Conservation (phyloP, 257 asterid genomes). For the Schizonepeta tenuifolia region DNA sequence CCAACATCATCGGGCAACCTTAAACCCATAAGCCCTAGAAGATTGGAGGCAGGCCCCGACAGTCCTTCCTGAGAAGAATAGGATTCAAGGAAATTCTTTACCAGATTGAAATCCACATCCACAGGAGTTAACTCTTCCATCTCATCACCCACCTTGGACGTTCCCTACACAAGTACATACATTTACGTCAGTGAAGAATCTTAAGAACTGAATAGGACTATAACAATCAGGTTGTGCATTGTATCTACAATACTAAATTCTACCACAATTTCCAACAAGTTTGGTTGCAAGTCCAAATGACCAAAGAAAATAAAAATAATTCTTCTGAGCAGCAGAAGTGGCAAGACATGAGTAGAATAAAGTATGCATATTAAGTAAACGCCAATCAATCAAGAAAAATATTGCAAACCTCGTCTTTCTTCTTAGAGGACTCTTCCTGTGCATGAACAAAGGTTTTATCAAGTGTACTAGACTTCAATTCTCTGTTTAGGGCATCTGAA, state of each 20-base stretch:
- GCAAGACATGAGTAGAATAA: conserved; percentile 15
- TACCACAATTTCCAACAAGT: conserved; percentile 14
- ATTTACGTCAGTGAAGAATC: not conserved
- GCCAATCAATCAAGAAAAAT: not conserved
- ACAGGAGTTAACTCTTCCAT: conserved; percentile 80
- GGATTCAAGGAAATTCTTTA: conserved; percentile 79
- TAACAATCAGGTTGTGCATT: not conserved
- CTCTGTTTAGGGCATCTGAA: conserved; percentile 70
- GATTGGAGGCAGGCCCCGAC: conserved; percentile 96
- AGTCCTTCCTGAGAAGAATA: conserved; percentile 88
- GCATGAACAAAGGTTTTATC: conserved; percentile 70
- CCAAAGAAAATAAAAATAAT: not conserved
- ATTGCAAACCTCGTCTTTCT: conserved; percentile 65
- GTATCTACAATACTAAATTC: not conserved
- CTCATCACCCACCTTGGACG: conserved; percentile 53
- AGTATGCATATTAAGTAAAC: conserved; percentile 17
- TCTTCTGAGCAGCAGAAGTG: not conserved
- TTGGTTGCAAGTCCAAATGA: not conserved
- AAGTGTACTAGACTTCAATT: conserved; percentile 76
- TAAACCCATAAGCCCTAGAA: conserved; percentile 86
- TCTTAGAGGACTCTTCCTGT: conserved; percentile 52
- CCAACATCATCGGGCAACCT: conserved; percentile 71
- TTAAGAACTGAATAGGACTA: not conserved
- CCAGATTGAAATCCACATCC: conserved; percentile 92
- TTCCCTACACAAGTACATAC: conserved; percentile 54